Percentiles rank a stretch among this genome's conserved stretches.
These are phyloP conservation scores for Chaetoscypha palmicola DNA, from an alignment of 2,329 filamentous ascomycete genomes.

Conservation along the genomic window DNA sequence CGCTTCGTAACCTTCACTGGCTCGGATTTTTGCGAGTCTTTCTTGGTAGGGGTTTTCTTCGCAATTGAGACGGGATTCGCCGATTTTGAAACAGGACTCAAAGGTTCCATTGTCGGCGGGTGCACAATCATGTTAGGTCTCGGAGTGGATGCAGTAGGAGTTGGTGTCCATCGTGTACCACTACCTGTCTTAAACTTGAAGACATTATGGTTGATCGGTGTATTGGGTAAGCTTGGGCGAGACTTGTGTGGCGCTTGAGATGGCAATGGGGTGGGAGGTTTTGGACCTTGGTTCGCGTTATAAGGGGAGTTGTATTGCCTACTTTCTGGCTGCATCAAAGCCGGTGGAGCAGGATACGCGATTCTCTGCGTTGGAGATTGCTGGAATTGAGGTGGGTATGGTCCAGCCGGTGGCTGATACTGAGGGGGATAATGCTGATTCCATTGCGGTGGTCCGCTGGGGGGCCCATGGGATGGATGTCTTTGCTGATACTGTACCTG, in stretches of 20 bases:
- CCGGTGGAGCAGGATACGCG: slow-evolving; percentile 20
- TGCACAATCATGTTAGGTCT: slow-evolving; percentile 35
- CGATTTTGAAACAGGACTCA: slow-evolving; percentile 46
- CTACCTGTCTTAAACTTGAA: slow-evolving; percentile 24
- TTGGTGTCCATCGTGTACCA: slow-evolving; percentile 53
- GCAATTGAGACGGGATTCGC: slow-evolving; percentile 30
- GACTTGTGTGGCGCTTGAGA: slow-evolving; percentile 10
- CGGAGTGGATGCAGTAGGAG: slow-evolving; percentile 53
- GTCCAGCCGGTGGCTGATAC: slow-evolving; percentile 13
- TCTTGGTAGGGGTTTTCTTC: slow-evolving; percentile 10
- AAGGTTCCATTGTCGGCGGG: slow-evolving; percentile 50
- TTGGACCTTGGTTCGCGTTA: slow-evolving; percentile 24
- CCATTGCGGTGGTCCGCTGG: slow-evolving; percentile 20
- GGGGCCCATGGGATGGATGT: slow-evolving; percentile 13
- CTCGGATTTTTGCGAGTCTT: slow-evolving; percentile 8
- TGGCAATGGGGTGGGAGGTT: slow-evolving; percentile 7
- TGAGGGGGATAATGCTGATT: slow-evolving; percentile 14
- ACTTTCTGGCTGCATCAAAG: slow-evolving; percentile 21
- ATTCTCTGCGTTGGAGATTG: slow-evolving; percentile 16
- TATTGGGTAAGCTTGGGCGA: slow-evolving; percentile 21
- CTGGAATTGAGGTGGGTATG: slow-evolving; percentile 16
- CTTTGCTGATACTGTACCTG: slow-evolving; percentile 16
- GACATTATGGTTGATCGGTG: slow-evolving; percentile 18
- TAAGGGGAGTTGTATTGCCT: slow-evolving; percentile 31
- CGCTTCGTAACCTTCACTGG: slow-evolving; percentile 11